Evolutionary conservation across 192 early-diverging fungal species (phyloP).

Genomic region (Coemansia sp.): DNA sequence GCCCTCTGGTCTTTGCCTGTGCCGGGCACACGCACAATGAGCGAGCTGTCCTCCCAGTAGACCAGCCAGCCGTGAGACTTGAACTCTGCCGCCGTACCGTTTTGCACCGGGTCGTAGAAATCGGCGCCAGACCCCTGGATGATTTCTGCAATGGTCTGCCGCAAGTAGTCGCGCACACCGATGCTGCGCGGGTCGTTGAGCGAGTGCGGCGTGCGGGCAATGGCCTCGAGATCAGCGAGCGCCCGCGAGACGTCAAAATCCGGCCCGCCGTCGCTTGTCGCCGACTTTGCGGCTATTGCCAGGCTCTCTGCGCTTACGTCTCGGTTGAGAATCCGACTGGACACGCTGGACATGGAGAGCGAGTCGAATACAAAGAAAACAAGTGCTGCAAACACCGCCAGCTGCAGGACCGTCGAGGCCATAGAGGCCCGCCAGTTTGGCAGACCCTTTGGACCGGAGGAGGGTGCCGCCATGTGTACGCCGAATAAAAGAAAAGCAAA

Average conservation of each 20-base stretch:
- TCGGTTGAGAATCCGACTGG: constrained; percentile 10
- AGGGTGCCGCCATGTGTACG: too few species aligned
- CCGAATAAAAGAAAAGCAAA: too few species aligned
- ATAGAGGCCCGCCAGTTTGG: constrained; percentile 5
- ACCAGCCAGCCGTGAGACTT: constrained; percentile 17
- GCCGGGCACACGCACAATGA: constrained; percentile 61
- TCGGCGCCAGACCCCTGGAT: constrained; percentile 15
- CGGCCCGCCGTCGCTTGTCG: not conserved
- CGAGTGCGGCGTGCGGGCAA: constrained; percentile 44
- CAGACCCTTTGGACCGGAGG: too few species aligned
- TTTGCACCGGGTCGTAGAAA: constrained; percentile 25
- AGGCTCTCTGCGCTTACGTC: constrained; percentile 8
- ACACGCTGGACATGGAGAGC: constrained; percentile 8
- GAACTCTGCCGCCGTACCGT: constrained; percentile 33
- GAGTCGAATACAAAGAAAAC: constrained; percentile 24
- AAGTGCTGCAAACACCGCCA: constrained; percentile 13
- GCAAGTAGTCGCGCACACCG: constrained; percentile 42
- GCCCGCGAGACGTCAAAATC: constrained; percentile 47
- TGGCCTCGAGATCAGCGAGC: constrained; percentile 23
- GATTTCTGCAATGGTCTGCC: constrained; percentile 17
- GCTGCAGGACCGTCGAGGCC: constrained; percentile 8
- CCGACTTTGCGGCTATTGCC: not conserved
- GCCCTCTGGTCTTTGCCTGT: constrained; percentile 49
- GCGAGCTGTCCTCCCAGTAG: constrained; percentile 55
- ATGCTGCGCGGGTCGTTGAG: constrained; percentile 49